These are phyloP conservation scores for Neonectria ditissima DNA, from an alignment of 2,329 filamentous ascomycete genomes.

Conservation along the genomic window DNA sequence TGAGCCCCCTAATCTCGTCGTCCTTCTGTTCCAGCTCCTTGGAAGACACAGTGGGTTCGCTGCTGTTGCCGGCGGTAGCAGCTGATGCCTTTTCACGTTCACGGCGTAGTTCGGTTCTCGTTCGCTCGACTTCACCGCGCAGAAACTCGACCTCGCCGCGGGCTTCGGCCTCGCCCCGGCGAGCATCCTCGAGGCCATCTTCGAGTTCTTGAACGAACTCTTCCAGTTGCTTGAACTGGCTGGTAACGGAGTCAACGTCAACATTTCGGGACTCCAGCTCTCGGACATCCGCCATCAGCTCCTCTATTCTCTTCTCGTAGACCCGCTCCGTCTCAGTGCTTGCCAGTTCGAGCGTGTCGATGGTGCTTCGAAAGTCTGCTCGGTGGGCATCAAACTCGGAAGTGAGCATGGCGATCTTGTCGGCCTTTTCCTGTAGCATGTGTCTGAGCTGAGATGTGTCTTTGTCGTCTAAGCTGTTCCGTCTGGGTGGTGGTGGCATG, in stretches of 20 bases:
- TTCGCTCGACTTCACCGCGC: constrained; percentile 92
- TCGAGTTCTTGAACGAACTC: constrained; percentile 97
- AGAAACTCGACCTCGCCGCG: constrained; percentile 96
- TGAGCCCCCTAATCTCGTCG: constrained; percentile 95
- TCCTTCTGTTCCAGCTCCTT: constrained; percentile 94
- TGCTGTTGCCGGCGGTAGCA: constrained; percentile 50
- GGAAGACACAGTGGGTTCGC: constrained; percentile 62
- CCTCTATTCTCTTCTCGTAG: constrained; percentile 92
- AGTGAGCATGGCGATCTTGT: constrained; percentile 93
- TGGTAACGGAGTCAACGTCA: constrained; percentile 91
- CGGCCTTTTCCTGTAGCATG: constrained; percentile 93
- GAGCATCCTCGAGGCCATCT: constrained; percentile 94
- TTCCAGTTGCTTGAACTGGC: constrained; percentile 93
- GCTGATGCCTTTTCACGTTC: constrained; percentile 81
- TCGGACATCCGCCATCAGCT: constrained; percentile 83
- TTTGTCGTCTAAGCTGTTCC: constrained; percentile 71
- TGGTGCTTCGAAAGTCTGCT: constrained; percentile 95
- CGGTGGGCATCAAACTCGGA: constrained; percentile 94
- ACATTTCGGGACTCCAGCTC: constrained; percentile 85
- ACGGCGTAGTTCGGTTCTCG: constrained; percentile 85
- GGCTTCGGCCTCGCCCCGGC: constrained; percentile 93
- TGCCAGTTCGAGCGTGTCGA: constrained; percentile 95
- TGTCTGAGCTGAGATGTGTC: constrained; percentile 82
- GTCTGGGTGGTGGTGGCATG: constrained; percentile 52
- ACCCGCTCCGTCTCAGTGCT: constrained; percentile 96